Conservation (phyloP, 441 rosid genomes). For the Erodium texanum region DNA sequence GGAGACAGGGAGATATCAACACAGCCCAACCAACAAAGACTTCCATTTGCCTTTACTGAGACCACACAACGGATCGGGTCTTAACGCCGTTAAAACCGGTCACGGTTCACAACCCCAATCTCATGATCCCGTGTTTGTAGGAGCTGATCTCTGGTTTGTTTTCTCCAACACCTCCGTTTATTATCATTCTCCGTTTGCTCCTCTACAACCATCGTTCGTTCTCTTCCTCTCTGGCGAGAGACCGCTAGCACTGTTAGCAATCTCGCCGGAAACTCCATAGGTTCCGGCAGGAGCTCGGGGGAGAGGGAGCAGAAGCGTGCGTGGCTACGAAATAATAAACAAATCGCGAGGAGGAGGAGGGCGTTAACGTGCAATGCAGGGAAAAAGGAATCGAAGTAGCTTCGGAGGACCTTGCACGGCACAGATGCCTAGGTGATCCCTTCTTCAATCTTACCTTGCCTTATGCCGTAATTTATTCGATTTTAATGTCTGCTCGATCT, state of each 20-base stretch:
- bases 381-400: conserved; percentile 33
- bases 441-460: conserved; percentile 43
- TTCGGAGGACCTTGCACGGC: conserved; percentile 30
- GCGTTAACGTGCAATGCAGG: conserved; percentile 34
- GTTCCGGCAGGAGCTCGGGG: not conserved
- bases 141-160: conserved; percentile 17
- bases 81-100: conserved; percentile 29
- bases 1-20: not conserved
- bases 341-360: not conserved
- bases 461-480: conserved; percentile 60
- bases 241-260: conserved; percentile 8
- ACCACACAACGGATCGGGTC: conserved; percentile 17
- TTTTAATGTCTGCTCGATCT: conserved; percentile 15
- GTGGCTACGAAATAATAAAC: too few relatives aligned
- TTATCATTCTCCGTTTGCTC: not conserved
- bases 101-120: conserved; percentile 22
- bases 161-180: not conserved
- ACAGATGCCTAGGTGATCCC: conserved; percentile 26
- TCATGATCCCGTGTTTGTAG: conserved; percentile 24
- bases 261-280: conserved; percentile 36
- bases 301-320: too few relatives aligned
- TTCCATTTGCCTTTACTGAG: conserved; percentile 9
- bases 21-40: not conserved
- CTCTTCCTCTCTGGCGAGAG: conserved; percentile 39
- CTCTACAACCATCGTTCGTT: not conserved